phyloP scores from a whole-genome alignment of 208 protist genomes.

The Vickermania ingenoplastis region DNA sequence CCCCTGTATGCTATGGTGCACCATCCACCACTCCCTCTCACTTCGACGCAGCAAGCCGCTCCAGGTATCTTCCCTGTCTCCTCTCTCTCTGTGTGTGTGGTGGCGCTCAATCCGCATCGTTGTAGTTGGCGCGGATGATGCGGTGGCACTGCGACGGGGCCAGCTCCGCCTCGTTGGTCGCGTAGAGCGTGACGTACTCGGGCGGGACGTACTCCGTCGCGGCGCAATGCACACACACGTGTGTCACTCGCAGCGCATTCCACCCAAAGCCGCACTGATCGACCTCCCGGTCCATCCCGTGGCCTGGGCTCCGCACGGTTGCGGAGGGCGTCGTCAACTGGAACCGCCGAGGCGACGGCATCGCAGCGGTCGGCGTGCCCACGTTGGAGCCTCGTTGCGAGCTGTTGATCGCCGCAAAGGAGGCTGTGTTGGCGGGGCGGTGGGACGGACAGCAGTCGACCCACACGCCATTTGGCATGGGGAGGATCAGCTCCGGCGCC shows the following conservation, averaged over 20 bases:
- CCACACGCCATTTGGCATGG: constrained; percentile 20
- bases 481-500: constrained; percentile 51
- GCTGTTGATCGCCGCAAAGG: not conserved
- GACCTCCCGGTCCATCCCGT: not conserved
- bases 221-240: constrained; percentile 72
- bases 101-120: constrained; percentile 92
- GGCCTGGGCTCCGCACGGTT: not conserved
- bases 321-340: constrained; percentile 17
- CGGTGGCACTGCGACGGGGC: constrained; percentile 95
- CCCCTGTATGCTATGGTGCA: not conserved
- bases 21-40: too few relatives aligned
- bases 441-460: not conserved
- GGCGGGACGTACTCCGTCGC: constrained; percentile 97
- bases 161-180: constrained; percentile 93
- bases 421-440: not conserved
- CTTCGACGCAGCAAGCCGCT: too few relatives aligned
- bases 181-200: constrained; percentile 93
- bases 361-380: not conserved
- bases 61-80: too few relatives aligned
- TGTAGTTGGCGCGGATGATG: constrained; percentile 94
- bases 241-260: not conserved
- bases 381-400: not conserved
- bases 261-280: too few relatives aligned
- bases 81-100: too few relatives aligned
- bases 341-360: not conserved